These are phyloP conservation scores for Cardamine resedifolia DNA, from an alignment of 345 rosid genomes.

Conservation along the genomic window DNA sequence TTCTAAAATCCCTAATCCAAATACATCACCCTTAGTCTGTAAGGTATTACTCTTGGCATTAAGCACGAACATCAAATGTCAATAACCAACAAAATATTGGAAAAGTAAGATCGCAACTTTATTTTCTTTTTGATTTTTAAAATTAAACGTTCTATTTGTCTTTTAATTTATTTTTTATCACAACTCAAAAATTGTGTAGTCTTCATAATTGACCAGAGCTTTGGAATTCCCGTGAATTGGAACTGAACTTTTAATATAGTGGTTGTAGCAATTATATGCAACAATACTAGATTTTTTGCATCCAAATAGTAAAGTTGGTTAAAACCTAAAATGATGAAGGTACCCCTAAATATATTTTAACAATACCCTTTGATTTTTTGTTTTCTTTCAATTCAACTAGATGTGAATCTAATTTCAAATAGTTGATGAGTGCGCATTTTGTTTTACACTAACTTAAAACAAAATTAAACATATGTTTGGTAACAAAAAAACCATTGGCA, in stretches of 20 bases:
- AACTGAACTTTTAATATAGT: background rate
- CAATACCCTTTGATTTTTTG: background rate
- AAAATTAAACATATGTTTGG: background rate
- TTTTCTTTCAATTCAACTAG: background rate
- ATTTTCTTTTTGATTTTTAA: background rate
- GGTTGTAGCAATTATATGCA: background rate
- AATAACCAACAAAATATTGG: too few relatives aligned
- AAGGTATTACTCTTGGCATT: too few relatives aligned
- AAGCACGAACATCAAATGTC: too few relatives aligned
- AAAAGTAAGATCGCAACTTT: too few relatives aligned
- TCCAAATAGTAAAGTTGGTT: background rate
- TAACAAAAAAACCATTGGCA: conserved; percentile 8
- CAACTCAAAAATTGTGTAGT: background rate
- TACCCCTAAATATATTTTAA: background rate
- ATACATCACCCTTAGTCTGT: too few relatives aligned
- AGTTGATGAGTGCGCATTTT: background rate
- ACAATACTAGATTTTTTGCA: background rate
- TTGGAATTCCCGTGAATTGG: background rate
- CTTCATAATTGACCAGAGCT: background rate
- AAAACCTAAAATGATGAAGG: background rate
- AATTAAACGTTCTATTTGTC: background rate
- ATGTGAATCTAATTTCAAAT: background rate
- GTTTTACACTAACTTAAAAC: background rate
- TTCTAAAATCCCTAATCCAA: too few relatives aligned
- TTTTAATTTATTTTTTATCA: background rate